phyloP scores from a whole-genome alignment of 257 asterid species.

The Nicotiana otophora region DNA sequence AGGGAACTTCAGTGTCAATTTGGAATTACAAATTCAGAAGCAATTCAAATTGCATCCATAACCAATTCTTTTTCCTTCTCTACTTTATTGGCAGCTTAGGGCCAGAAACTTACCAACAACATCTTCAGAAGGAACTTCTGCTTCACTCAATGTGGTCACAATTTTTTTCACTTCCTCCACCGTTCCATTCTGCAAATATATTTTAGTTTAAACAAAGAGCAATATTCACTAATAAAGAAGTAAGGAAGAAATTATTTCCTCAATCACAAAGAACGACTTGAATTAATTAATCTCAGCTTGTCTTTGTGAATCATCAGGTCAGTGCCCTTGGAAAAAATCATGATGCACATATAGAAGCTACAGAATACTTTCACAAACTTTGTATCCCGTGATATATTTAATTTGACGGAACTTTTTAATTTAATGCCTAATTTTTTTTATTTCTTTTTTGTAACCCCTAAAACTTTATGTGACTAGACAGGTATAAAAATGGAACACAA shows the following conservation, averaged over 20 bases:
- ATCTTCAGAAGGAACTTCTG: slow-evolving; percentile 43
- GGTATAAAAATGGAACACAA: neutral
- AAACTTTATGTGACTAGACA: neutral
- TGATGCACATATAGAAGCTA: neutral
- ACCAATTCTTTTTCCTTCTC: neutral
- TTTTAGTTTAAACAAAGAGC: neutral
- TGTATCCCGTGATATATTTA: neutral
- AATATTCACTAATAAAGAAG: neutral
- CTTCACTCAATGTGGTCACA: slow-evolving; percentile 29
- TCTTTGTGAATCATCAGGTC: neutral
- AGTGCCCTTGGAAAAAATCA: neutral
- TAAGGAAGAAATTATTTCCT: neutral
- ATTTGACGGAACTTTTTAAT: too few species aligned
- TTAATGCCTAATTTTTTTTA: too few species aligned
- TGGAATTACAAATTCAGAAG: neutral
- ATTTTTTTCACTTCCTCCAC: slow-evolving; percentile 33
- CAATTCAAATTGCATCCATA: neutral
- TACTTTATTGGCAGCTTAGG: neutral
- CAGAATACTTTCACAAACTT: neutral
- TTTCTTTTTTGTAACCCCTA: neutral
- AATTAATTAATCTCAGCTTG: neutral
- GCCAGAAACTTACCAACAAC: slow-evolving; percentile 25
- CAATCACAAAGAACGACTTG: neutral
- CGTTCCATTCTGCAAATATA: slow-evolving; percentile 25
- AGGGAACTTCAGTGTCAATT: neutral